These are phyloP conservation scores for Lichtheimia corymbifera DNA, from an alignment of 371 early-diverging fungal genomes.

Conservation along the genomic window DNA sequence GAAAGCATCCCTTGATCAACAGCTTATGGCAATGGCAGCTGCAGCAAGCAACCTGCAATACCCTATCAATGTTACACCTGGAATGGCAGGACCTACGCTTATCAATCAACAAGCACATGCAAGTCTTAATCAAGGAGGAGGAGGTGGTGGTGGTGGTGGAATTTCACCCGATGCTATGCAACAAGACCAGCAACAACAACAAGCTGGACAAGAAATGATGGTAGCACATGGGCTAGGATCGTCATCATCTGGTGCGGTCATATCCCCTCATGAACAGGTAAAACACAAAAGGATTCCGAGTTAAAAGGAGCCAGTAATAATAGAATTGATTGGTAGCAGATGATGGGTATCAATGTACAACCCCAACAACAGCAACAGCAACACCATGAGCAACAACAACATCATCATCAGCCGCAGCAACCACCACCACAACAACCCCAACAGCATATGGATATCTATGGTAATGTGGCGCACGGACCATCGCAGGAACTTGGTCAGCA, in stretches of 20 bases:
- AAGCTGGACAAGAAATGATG: constrained; percentile 4
- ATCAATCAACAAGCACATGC: constrained; percentile 7
- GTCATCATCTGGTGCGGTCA: not conserved
- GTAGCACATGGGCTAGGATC: not conserved
- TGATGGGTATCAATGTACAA: constrained; percentile 2
- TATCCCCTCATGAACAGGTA: not conserved
- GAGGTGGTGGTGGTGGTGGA: not conserved
- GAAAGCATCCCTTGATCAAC: constrained; percentile 10
- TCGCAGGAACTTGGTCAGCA: constrained; percentile 12
- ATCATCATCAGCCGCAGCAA: constrained; percentile 4
- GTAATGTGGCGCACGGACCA: constrained; percentile 8
- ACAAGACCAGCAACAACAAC: constrained; percentile 9
- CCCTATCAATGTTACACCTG: constrained; percentile 1
- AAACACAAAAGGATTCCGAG: not conserved
- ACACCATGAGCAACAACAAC: not conserved
- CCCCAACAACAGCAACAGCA: constrained; percentile 8
- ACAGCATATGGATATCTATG: constrained; percentile 4
- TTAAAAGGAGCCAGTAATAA: not conserved
- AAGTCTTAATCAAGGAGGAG: not conserved
- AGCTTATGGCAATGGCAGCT: constrained; percentile 6
- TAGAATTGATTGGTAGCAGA: constrained; percentile 2
- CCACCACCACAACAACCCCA: constrained; percentile 9
- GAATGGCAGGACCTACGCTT: constrained; percentile 4
- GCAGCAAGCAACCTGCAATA: not conserved
- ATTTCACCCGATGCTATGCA: not conserved